Evolutionary conservation across 2,329 filamentous ascomycete species (phyloP), one percentile per base, ranked within the genome.

Genomic region (Iodosphaeria phyllophila): DNA sequence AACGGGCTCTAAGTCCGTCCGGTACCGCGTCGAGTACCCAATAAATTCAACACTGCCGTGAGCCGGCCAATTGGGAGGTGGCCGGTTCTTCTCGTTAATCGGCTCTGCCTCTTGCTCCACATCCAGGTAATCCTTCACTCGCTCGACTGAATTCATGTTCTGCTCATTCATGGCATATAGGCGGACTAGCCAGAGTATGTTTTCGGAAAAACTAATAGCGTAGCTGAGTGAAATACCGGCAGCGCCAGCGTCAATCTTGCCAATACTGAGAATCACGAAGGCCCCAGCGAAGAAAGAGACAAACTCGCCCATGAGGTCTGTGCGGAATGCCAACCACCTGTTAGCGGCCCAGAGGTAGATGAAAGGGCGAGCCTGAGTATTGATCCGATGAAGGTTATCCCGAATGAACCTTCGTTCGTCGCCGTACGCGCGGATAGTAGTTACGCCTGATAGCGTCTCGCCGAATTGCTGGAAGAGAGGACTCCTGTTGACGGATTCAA

Each of bases 141-240:
- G 79, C 52, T 98, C 89, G 24, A 95, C 84, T 3, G 86, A 86
- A 52, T 98, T 98, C 89, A 98, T 95, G 52, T 93, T 95, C 51
- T 98, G 89, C 52, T 98, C 89, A 41, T 95, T 93, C 43, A 79
- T 71, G 1, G 84, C 76, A 47, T 98, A 98, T 9, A 93, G 62
- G 23, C 89, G 74, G 16, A 98, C 84, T 28, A 95, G 72, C 89
- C 89, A 98, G 11, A 98, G 56, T 5, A 98, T 77, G 36, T 92
- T 95, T 48, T 98, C 89, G 0, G 84, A 92, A 42, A 98, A 98
- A 2, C 80, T 86, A 37, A 98, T 80, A 10, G 89, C 89, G 42
- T 98, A 98, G 25, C 82, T 92, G 40, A 98, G 58, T 5, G 89
- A 92, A 32, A 98, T 66, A 56, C 89, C 89, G 16, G 86, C 89